Base-by-base conservation (phyloP, 2,329 filamentous ascomycete species). In the Cladorrhinum sp. region DNA sequence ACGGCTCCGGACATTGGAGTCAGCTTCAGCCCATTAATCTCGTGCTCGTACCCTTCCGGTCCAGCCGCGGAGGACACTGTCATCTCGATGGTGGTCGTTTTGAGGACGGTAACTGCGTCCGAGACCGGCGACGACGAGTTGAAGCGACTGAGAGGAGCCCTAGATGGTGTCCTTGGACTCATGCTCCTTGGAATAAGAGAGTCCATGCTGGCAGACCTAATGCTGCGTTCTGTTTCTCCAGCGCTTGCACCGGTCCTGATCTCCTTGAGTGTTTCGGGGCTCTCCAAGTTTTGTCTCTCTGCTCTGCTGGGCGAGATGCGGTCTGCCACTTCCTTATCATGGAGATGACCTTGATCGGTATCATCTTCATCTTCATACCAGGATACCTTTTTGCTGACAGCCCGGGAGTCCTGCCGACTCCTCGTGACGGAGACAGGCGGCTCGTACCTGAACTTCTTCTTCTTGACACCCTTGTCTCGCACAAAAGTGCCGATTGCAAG, bases 401-500 rank as follows among this genome's bases (percentile, higher is more conserved):
- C 42, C 12, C 46, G 48, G 3, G 55, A 59, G 0, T 46, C 63
- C 39, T 46, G 42, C 42, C 42, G 42, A 21, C 4, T 24, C 23
- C 30, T 49, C 10, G 21, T 36, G 7, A 30, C n/a, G 2, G 54
- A 23, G n/a, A 12, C 20, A 18, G 57, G 33, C 2, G 86, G 85
- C n/a, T 80, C 80, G 60, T 84, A 82, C 58, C 87, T 87, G 75
- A 91, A 97, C 72, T 91, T 95, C 58, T 83, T 82, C 75, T 96
- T 96, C 80, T 98, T 98, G 52, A 91, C 79, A 14, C 95, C 95
- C 60, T 91, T 86, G 72, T 97, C 94, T 18, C 94, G 85, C 28
- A 98, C 86, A 72, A 98, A 98, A 0, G 92, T 96, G 14, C 94
- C 94, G 2, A 99, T 84, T 1, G 96, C 90, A 23, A 98, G 82